Evolutionary conservation across 2,329 filamentous ascomycete genomes (phyloP).

Genomic region (Aspergillus sp.): DNA sequence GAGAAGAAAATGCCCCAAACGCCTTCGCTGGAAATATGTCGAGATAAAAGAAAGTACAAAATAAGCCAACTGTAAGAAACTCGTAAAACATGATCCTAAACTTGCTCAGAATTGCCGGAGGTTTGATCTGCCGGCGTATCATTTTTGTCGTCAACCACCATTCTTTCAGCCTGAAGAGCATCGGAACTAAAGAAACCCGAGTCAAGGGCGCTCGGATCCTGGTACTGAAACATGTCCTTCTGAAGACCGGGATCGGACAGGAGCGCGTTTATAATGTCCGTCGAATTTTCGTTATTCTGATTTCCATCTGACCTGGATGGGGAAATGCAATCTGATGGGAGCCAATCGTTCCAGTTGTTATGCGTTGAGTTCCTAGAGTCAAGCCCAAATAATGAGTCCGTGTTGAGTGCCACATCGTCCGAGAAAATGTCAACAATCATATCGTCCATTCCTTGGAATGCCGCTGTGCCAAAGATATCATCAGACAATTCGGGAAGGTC

Average conservation of each 20-base stretch:
- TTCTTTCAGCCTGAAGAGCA: slow-evolving; percentile 26
- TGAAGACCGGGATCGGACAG: slow-evolving; percentile 34
- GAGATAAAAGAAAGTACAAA: slow-evolving; percentile 1
- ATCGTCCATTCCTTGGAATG: slow-evolving; percentile 33
- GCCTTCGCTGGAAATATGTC: slow-evolving; percentile 17
- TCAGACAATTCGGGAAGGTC: slow-evolving; percentile 22
- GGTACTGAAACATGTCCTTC: slow-evolving; percentile 34
- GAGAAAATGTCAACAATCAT: slow-evolving; percentile 41
- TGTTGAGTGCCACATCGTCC: slow-evolving; percentile 27
- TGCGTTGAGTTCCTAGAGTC: slow-evolving; percentile 23
- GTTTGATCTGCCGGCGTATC: slow-evolving; percentile 16
- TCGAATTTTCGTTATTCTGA: slow-evolving; percentile 22
- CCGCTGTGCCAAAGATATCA: slow-evolving; percentile 24
- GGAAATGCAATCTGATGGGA: slow-evolving; percentile 37
- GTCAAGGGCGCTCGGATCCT: slow-evolving; percentile 31
- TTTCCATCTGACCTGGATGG: slow-evolving; percentile 28
- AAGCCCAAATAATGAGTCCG: slow-evolving; percentile 30
- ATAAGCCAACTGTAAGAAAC: slow-evolving; percentile 13
- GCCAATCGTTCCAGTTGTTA: slow-evolving; percentile 39
- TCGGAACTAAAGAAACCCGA: slow-evolving; percentile 39
- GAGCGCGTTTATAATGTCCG: slow-evolving; percentile 37
- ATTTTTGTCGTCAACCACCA: slow-evolving; percentile 23
- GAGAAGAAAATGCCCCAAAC: slow-evolving; percentile 7
- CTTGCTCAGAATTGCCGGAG: slow-evolving; percentile 14
- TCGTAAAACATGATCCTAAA: slow-evolving; percentile 20